Evolutionary conservation across 2,329 filamentous ascomycete genomes (phyloP), one percentile per base, ranked within the genome.

Genomic region (Botryotinia convoluta): DNA sequence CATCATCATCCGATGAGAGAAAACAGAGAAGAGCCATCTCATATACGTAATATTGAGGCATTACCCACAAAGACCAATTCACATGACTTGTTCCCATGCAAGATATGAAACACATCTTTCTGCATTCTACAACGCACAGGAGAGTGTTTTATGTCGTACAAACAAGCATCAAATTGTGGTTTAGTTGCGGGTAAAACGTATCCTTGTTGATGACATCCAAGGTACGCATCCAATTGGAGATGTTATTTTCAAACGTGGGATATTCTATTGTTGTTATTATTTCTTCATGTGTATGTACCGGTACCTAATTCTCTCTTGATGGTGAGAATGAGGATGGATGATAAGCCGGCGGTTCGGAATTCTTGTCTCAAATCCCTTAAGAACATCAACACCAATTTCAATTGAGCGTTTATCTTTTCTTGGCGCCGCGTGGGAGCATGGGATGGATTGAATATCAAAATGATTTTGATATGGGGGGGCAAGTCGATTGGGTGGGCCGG

Each of bases 201-300:
- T 26, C 65, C 65, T 42, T 69, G 65, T 42, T 57, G 22, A 69
- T 68, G 64, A 68, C 35, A 68, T 57, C 26, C 60, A 62, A 9
- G 10, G 44, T 29, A 9, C 2, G 16, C 37, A 22, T 48, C 54
- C 68, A 70, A 70, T 70, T 62, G 57, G 29, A 70, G 44, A 62
- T 51, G 16, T 7, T n/a, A 22, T n/a, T n/a, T 8, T n/a, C 45
- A 51, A 67, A 51, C 63, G 63, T 67, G 63, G 63, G 32, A 51
- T 5, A 7, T 51, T 37, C 12, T 51, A 1, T 37, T 45, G 63
- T 18, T 16, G 32, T 65, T 37, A 1, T n/a, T 4, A 8, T 51
- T 32, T 48, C 42, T 22, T 32, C 20, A 42, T 4, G 22, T 18
- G 51, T 29, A 18, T 51, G 51, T 54, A 4, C 60, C 48, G 26